Evolutionary conservation across 805 yeast species (phyloP), one percentile per base, ranked within the genome.

Genomic region (Zygosaccharomyces rouxii): DNA sequence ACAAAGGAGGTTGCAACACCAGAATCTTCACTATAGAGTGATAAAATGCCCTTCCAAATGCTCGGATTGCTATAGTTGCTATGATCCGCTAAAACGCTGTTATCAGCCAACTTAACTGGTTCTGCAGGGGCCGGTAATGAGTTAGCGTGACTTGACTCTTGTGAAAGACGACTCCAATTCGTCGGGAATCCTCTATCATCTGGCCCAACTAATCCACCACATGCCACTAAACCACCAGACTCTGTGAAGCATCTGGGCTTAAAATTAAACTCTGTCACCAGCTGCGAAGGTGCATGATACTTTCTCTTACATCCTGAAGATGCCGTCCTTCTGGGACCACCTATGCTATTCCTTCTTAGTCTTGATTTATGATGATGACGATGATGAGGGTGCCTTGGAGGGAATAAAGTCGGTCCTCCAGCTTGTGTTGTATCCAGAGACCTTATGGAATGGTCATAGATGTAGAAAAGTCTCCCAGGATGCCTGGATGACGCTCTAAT

Each of bases 201-300:
- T 2, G 72, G 64, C 7, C 73, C 75, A n/a, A 70, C 63, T 3
- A 76, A 68, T 3, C 82, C 81, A 6, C 81, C 82, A 38, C 80
- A 74, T 3, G 80, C 81, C 6, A 76, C 64, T 35, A 74, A 51
- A 3, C 82, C 83, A 51, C 76, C 77, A 6, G 66, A 60, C 47
- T 83, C 81, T 47, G 79, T 77, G 57, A 85, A 78, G 58, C 94
- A 88, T 41, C 86, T 73, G 1, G 94, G 95, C 37, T 77, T 76
- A 64, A 80, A 84, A 47, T 80, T 80, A 49, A 85, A 75, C 52
- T 74, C 73, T 47, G 76, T 67, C 35, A 77, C 64, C 39, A 70
- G 67, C 38, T 66, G 53, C 39, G 71, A 55, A 9, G 66, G 66
- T 1, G 56, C 54, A 40, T 51, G 49, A 10, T 14, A 31, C 10